These are phyloP conservation scores for Cyberlindnera samutprakarnensis DNA, from an alignment of 805 yeast species.

Conservation along the genomic window DNA sequence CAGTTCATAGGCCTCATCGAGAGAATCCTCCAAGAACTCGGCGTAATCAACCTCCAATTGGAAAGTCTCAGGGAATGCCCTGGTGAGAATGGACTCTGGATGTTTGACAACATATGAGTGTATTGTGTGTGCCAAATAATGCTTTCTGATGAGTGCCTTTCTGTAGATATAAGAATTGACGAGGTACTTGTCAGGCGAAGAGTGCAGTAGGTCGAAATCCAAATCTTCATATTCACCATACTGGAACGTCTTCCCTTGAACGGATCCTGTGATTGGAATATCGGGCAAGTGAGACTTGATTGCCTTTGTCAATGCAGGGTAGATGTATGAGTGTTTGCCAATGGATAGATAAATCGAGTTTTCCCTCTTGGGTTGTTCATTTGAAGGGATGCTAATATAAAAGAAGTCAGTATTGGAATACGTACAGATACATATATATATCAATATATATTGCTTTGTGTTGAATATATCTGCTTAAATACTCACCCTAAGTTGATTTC, in stretches of 20 bases:
- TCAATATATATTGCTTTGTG: no score
- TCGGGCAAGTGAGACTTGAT: slow-evolving; percentile 26
- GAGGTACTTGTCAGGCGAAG: slow-evolving; percentile 42
- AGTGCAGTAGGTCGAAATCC: slow-evolving; percentile 58
- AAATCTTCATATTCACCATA: slow-evolving; percentile 88
- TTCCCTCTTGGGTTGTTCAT: no score
- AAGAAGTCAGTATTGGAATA: no score
- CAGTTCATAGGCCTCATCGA: slow-evolving; percentile 88
- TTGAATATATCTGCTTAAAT: slow-evolving; percentile 1
- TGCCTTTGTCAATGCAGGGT: slow-evolving; percentile 28
- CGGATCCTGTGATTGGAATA: slow-evolving; percentile 17
- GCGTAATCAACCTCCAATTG: slow-evolving; percentile 90
- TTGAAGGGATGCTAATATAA: no score
- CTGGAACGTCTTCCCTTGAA: slow-evolving; percentile 45
- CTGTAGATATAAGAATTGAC: slow-evolving; percentile 80
- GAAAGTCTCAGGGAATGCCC: slow-evolving; percentile 67
- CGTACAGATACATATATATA: no score
- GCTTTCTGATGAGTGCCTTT: slow-evolving; percentile 87
- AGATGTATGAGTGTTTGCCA: slow-evolving; percentile 32
- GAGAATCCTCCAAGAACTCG: slow-evolving; percentile 87
- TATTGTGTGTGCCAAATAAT: slow-evolving; percentile 81
- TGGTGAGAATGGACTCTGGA: slow-evolving; percentile 53
- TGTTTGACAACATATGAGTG: slow-evolving; percentile 66
- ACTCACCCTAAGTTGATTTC: slow-evolving; percentile 41
- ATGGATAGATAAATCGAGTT: slow-evolving; percentile 22